Conservation (phyloP, 257 asterid species). For the Nicotiana otophora region DNA sequence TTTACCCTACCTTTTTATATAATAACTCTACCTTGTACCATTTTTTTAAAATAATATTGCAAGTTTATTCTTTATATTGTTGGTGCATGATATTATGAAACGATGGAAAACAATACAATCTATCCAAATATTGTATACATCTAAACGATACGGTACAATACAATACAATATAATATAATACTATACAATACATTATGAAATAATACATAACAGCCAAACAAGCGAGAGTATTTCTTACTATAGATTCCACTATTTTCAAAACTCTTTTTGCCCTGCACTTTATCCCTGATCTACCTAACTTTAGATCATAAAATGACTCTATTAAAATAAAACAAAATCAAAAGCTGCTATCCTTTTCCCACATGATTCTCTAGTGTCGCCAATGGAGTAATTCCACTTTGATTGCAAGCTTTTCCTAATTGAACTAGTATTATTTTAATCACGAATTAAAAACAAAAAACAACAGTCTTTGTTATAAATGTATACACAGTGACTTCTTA, state of each 20-base stretch:
- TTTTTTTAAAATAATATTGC: too few relatives aligned
- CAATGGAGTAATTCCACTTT: neutral
- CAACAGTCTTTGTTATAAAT: neutral
- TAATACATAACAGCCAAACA: too few relatives aligned
- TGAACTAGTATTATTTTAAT: neutral
- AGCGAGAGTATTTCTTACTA: neutral
- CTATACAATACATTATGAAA: too few relatives aligned
- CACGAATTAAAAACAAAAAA: neutral
- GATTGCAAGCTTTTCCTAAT: neutral
- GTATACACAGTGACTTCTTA: neutral
- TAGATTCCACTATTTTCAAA: neutral
- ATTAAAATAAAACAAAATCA: neutral
- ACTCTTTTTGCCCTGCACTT: neutral
- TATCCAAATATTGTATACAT: too few relatives aligned
- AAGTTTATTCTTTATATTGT: too few relatives aligned
- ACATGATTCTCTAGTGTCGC: neutral
- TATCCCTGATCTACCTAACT: neutral
- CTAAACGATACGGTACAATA: too few relatives aligned
- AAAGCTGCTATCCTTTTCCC: neutral
- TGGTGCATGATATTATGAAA: too few relatives aligned
- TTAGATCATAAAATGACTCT: neutral
- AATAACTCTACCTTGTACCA: too few relatives aligned
- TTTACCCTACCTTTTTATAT: too few relatives aligned
- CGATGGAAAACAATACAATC: too few relatives aligned
- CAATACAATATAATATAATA: too few relatives aligned